Percentiles rank a stretch among this genome's conserved stretches.
Conservation (phyloP, 2,329 filamentous ascomycete species). For the Fusarium mexicanum region DNA sequence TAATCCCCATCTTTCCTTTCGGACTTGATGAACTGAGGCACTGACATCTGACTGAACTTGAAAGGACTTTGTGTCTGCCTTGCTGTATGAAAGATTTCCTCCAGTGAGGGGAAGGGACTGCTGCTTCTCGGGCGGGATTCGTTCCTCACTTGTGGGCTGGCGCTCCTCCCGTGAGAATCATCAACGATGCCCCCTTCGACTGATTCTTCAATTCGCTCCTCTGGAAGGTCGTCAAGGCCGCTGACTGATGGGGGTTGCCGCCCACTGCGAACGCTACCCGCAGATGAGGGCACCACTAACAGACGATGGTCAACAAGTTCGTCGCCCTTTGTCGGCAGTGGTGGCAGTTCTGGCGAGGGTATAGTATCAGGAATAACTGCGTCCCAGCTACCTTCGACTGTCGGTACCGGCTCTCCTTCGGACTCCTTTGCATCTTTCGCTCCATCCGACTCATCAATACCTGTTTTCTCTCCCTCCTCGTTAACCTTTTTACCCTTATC, state of each 20-base stretch:
- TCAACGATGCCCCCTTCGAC: slow-evolving; percentile 37
- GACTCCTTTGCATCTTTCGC: slow-evolving; percentile 10
- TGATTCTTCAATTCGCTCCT: slow-evolving; percentile 33
- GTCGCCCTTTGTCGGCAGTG: slow-evolving; percentile 12
- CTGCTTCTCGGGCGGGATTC: slow-evolving; percentile 43
- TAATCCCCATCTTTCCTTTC: slow-evolving; percentile 50
- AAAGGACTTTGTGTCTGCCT: slow-evolving; percentile 49
- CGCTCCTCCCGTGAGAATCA: slow-evolving; percentile 19
- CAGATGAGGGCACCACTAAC: slow-evolving; percentile 33
- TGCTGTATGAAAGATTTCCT: slow-evolving; percentile 55
- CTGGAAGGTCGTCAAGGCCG: slow-evolving; percentile 45
- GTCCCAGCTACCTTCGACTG: slow-evolving; percentile 17
- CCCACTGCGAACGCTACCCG: slow-evolving; percentile 57
- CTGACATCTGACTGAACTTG: slow-evolving; percentile 42
- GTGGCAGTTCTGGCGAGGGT: slow-evolving; percentile 19
- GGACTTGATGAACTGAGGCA: slow-evolving; percentile 40
- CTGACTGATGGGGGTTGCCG: slow-evolving; percentile 59
- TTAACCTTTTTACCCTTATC: neutral
- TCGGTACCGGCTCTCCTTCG: slow-evolving; percentile 3
- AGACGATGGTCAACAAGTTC: slow-evolving; percentile 8
- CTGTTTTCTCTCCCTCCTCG: neutral
- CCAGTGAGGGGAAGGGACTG: slow-evolving; percentile 48
- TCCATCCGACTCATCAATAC: neutral
- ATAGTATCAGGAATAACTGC: slow-evolving; percentile 40
- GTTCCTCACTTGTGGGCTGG: slow-evolving; percentile 25